Conservation (phyloP, 192 early-diverging fungal genomes). For the Lobosporangium transversale region DNA sequence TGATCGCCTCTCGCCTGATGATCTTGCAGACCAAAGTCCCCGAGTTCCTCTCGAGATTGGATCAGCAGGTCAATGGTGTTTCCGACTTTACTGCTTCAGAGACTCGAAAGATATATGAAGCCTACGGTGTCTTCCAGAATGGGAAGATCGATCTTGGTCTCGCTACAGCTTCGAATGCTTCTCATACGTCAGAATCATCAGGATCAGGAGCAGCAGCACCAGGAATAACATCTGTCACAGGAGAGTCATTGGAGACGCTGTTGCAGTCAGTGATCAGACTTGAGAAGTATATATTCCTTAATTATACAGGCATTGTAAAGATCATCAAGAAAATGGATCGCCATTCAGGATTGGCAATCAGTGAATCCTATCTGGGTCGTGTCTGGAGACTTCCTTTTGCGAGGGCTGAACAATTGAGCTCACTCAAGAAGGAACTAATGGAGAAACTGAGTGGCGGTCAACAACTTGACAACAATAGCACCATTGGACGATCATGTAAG, state of each 20-base stretch:
- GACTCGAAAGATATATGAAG: slow-evolving; percentile 49
- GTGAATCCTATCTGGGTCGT: slow-evolving; percentile 72
- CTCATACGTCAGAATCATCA: neutral
- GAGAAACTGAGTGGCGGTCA: slow-evolving; percentile 62
- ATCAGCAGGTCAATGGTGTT: slow-evolving; percentile 71
- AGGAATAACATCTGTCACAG: no score
- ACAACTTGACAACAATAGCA: slow-evolving; percentile 13
- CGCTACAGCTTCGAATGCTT: neutral
- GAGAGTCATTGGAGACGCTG: slow-evolving; percentile 49
- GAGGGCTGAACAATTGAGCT: slow-evolving; percentile 67
- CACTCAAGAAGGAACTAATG: slow-evolving; percentile 77
- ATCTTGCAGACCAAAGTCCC: slow-evolving; percentile 68
- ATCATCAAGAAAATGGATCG: slow-evolving; percentile 90
- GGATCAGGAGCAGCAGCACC: slow-evolving; percentile 21
- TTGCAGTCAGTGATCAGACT: slow-evolving; percentile 74
- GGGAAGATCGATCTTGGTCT: slow-evolving; percentile 36
- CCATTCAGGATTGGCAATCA: slow-evolving; percentile 78
- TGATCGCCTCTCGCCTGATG: slow-evolving; percentile 66
- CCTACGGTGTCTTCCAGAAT: slow-evolving; percentile 33
- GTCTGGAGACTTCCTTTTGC: slow-evolving; percentile 71
- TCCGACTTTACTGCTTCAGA: slow-evolving; percentile 56
- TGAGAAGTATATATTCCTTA: slow-evolving; percentile 85
- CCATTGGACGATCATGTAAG: slow-evolving; percentile 44
- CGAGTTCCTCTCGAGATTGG: slow-evolving; percentile 74
- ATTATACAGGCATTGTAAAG: slow-evolving; percentile 88